A percentile compares a stretch with the other conserved stretches of the same genome.
Evolutionary conservation across 768 basidiomycete species (phyloP).

Genomic region (Porpolomopsis calyptriformis): DNA sequence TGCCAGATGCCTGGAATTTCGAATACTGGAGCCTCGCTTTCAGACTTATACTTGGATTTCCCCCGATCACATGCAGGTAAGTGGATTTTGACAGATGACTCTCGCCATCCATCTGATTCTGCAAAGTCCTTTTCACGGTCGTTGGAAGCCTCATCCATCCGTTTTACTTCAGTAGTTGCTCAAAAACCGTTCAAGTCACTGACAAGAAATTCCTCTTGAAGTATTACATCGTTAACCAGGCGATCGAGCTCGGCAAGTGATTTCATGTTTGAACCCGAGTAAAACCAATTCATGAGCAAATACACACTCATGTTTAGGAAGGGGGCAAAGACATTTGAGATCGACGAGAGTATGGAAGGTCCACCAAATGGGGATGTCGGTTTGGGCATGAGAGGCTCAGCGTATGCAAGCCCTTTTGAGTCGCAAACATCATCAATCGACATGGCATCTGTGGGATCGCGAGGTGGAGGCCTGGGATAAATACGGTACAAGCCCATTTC

Average conservation of each 20-base stretch:
- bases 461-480: constrained; percentile 15
- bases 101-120: constrained; percentile 14
- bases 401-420: too few relatives aligned
- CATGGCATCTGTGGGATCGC: too few relatives aligned
- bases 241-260: background rate
- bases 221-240: constrained; percentile 17
- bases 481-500: constrained; percentile 14
- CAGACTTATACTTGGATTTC: constrained; percentile 10
- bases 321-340: background rate
- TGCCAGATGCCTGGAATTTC: constrained; percentile 15
- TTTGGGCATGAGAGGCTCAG: too few relatives aligned
- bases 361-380: too few relatives aligned
- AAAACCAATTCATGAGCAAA: background rate
- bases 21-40: constrained; percentile 12
- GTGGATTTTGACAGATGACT: constrained; percentile 14
- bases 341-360: background rate
- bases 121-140: constrained; percentile 7
- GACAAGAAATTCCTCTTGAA: constrained; percentile 13
- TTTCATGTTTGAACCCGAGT: background rate
- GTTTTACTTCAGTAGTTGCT: constrained; percentile 12
- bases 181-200: constrained; percentile 14
- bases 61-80: constrained; percentile 21
- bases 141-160: constrained; percentile 1
- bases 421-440: too few relatives aligned
- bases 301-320: background rate